Percentiles rank a stretch among this genome's conserved stretches.
These are phyloP conservation scores for Lachnellula occidentalis DNA, from an alignment of 2,329 filamentous ascomycete genomes.

Conservation along the genomic window DNA sequence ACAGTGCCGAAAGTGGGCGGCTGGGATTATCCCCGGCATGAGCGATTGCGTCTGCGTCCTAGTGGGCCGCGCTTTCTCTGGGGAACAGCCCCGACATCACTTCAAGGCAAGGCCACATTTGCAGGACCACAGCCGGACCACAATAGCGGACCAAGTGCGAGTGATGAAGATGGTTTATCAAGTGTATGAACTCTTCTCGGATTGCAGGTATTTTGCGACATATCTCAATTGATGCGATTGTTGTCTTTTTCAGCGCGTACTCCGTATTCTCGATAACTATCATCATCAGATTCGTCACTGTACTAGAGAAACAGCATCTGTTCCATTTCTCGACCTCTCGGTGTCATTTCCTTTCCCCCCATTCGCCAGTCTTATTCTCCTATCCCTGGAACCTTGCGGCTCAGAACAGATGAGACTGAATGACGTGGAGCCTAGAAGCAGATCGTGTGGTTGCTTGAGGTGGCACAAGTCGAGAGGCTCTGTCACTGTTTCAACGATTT, in stretches of 20 bases:
- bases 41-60: background rate
- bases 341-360: background rate
- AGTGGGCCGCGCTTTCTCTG: background rate
- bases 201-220: too few relatives aligned
- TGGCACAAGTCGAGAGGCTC: conserved; percentile 1
- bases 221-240: background rate
- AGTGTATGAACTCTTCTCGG: too few relatives aligned
- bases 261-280: background rate
- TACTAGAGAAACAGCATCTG: background rate
- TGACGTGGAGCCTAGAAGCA: background rate
- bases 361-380: conserved; percentile 7
- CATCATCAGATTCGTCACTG: background rate
- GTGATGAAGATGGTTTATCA: too few relatives aligned
- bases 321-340: background rate
- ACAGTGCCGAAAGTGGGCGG: background rate
- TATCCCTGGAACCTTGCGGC: background rate
- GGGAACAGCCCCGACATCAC: background rate
- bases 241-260: background rate
- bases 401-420: background rate
- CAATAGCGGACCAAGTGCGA: too few relatives aligned
- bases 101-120: background rate
- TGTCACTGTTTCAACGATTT: conserved; percentile 15
- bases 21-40: background rate
- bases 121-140: too few relatives aligned
- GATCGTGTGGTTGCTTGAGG: background rate